These are phyloP conservation scores for Penicillium coffeae DNA, from an alignment of 495 filamentous ascomycete species.

Conservation along the genomic window DNA sequence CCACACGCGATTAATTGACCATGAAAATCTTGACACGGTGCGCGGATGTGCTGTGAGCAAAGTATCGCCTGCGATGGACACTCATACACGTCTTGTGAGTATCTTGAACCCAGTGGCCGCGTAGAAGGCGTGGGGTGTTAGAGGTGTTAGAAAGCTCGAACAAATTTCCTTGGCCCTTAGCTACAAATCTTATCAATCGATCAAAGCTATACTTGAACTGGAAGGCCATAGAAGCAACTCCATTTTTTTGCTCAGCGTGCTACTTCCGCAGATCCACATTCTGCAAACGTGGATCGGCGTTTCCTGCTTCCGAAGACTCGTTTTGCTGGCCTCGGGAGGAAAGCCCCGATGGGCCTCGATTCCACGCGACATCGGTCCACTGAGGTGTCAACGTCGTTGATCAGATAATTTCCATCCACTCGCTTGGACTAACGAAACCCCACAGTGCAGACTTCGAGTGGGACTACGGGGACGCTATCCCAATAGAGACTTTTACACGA, in stretches of 20 bases:
- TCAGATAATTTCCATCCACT: constrained; percentile 1
- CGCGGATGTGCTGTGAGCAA: no score
- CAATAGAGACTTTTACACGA: background rate
- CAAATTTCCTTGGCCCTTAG: background rate
- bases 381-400: background rate
- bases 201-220: background rate
- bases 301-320: no score
- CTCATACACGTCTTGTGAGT: no score
- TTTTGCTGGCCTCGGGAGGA: background rate
- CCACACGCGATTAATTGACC: background rate
- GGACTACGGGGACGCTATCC: background rate
- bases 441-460: background rate
- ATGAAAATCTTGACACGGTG: background rate
- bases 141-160: constrained; percentile 1
- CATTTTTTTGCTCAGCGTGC: background rate
- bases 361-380: constrained; percentile 10
- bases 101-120: no score
- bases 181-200: constrained; percentile 9
- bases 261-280: no score
- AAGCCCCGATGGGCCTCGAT: constrained; percentile 1
- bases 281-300: no score
- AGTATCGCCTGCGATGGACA: no score
- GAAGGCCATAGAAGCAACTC: background rate
- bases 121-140: background rate
- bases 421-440: no score